These are phyloP conservation scores for Discostella stelligeroides DNA, from an alignment of 108 stramenopile genomes.

Conservation along the genomic window DNA sequence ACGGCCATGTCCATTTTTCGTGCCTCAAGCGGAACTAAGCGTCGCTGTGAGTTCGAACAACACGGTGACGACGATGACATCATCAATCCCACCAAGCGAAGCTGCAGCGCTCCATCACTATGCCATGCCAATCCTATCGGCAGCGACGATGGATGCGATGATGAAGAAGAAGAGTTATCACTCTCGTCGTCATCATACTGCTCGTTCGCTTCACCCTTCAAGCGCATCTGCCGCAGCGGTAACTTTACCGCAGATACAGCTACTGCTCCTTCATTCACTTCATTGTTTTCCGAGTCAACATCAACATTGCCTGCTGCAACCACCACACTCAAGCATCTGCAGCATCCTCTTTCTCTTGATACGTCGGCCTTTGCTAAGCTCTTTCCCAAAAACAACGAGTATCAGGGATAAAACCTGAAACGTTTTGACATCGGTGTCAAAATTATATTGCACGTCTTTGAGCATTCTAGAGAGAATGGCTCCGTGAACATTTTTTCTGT, in stretches of 20 bases:
- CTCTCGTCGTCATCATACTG: slow-evolving; percentile 12
- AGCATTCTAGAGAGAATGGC: neutral
- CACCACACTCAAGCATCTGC: slow-evolving; percentile 13
- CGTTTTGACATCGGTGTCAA: neutral
- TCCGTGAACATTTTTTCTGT: neutral
- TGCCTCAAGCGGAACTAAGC: slow-evolving; percentile 29
- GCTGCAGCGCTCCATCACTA: neutral
- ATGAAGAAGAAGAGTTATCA: neutral
- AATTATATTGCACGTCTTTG: slow-evolving; percentile 2
- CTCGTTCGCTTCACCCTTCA: slow-evolving; percentile 10
- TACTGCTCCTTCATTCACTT: neutral
- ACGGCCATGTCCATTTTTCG: slow-evolving; percentile 37
- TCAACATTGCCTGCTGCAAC: neutral
- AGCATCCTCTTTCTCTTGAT: slow-evolving; percentile 29
- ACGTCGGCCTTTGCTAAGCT: slow-evolving; percentile 1
- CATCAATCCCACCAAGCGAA: neutral
- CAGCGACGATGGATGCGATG: slow-evolving; percentile 10
- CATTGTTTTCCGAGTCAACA: neutral
- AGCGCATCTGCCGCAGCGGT: slow-evolving; percentile 23
- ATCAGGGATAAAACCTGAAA: neutral
- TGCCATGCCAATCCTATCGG: slow-evolving; percentile 39
- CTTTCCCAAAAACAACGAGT: slow-evolving; percentile 1
- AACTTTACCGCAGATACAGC: neutral
- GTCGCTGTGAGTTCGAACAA: slow-evolving; percentile 16
- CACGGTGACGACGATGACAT: neutral